Evolutionary conservation across 345 rosid genomes (phyloP), one percentile per base, ranked within the genome.

Genomic region (Conringia planisiliqua): DNA sequence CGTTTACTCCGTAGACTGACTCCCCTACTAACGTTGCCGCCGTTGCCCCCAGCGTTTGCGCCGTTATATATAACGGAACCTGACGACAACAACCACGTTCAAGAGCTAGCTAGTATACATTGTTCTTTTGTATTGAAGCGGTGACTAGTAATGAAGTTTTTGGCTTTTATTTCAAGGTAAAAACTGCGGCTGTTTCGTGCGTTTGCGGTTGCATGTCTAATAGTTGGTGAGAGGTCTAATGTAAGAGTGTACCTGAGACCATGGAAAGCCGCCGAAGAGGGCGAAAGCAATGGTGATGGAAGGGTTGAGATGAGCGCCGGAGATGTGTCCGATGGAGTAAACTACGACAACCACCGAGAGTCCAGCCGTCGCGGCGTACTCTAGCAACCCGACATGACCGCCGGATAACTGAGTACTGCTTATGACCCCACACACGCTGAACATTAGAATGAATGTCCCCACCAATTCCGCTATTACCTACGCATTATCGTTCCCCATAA

Each of bases 231-330:
- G 8, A 56, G 7, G 61, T 22, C 39, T 29, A 8, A 30, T 8
- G 12, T 7, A 55, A 55, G 7, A 2, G 56, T 12, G 24, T 74
- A 93, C 98, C 88, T 72, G 86, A 33, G 86, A 78, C 97, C 96
- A 91, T 0, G 87, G 92, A 35, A 89, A 91, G 35, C 84, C 84
- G 8, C 97, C 90, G 58, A 87, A 86, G 55, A 82, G 42, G 4
- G 97, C 98, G 24, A 91, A 82, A 60, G 96, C 86, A 10, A 93
- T 73, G 3, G 98, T 93, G 57, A 93, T 82, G 7, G 94, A 91
- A 16, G 98, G 98, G 74, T 91, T 93, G 0, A 93, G 83, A 74
- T 93, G 98, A 2, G 91, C 98, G 29, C 93, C 96, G 12, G 97
- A 91, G 66, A 91, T 91, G 22, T 91, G 88, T 9, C 97, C 97